Conservation (phyloP, 2,329 filamentous ascomycete species). For the Aspergillus sp. region DNA sequence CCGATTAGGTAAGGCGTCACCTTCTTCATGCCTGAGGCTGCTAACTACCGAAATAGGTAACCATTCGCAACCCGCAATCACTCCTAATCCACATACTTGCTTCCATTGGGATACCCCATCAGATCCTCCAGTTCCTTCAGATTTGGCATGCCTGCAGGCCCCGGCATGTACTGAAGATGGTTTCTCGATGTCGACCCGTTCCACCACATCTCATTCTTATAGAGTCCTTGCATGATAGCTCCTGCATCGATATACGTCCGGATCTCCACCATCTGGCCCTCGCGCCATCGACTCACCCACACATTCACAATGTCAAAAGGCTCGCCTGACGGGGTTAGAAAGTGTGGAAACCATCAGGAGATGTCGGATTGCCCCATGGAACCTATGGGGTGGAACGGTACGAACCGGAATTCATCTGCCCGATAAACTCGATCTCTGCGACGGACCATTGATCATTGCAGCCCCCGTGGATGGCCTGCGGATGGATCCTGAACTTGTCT, state of each 20-base stretch:
- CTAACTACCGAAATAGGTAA: not conserved
- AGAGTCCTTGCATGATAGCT: conserved; percentile 25
- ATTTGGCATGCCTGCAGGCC: conserved; percentile 32
- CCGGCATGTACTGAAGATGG: conserved; percentile 30
- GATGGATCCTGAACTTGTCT: conserved; percentile 30
- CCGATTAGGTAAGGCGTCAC: not conserved
- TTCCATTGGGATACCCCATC: conserved; percentile 27
- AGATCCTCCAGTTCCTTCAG: conserved; percentile 22
- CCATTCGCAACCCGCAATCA: not conserved
- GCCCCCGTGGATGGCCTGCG: conserved; percentile 29
- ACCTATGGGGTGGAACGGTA: not conserved
- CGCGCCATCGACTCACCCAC: conserved; percentile 32
- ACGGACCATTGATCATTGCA: conserved; percentile 33
- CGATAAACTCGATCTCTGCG: conserved; percentile 30
- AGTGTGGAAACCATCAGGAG: not conserved
- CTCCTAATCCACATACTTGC: conserved; percentile 20
- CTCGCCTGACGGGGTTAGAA: conserved; percentile 17
- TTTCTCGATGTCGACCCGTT: conserved; percentile 28
- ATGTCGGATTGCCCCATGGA: too few species aligned
- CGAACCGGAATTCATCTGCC: conserved; percentile 31
- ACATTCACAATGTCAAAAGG: conserved; percentile 31
- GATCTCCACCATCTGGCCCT: conserved; percentile 32
- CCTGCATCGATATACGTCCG: conserved; percentile 31
- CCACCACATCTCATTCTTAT: conserved; percentile 34
- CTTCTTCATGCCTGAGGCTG: not conserved